These are phyloP conservation scores for Physaria fendleri DNA, from an alignment of 345 rosid species.

Conservation along the genomic window DNA sequence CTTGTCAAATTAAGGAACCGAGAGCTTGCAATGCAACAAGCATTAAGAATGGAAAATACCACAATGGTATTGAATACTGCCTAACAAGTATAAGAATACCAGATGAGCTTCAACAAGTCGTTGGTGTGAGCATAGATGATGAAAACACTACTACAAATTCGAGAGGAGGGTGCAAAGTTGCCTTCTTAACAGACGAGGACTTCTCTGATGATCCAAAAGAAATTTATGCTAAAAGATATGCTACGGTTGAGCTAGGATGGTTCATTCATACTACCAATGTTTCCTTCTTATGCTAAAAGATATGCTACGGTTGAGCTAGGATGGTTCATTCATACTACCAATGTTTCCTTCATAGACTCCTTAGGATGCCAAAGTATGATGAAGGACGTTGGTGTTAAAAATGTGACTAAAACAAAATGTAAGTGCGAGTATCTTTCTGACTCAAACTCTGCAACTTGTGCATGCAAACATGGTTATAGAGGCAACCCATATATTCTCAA, in stretches of 20 bases:
- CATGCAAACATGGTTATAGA: constrained; percentile 9
- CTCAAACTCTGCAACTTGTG: neutral
- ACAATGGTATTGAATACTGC: constrained; percentile 33
- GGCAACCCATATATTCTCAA: constrained; percentile 25
- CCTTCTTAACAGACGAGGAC: neutral
- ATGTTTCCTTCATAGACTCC: neutral
- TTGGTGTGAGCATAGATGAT: neutral
- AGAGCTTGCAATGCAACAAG: neutral
- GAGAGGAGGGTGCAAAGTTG: neutral
- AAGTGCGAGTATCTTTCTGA: neutral
- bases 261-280: no score
- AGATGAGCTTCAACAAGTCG: neutral
- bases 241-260: constrained; percentile 19
- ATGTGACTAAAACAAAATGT: no score
- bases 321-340: constrained; percentile 8
- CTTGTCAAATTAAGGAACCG: no score
- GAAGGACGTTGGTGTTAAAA: no score
- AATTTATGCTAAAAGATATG: neutral
- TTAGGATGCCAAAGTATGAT: neutral
- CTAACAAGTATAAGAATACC: neutral
- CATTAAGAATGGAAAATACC: neutral
- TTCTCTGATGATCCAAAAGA: neutral
- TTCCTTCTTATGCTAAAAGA: neutral
- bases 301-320: neutral
- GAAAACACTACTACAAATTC: no score